These are phyloP conservation scores for Cornus florida DNA, from an alignment of 148 eudicot species.

Conservation along the genomic window DNA sequence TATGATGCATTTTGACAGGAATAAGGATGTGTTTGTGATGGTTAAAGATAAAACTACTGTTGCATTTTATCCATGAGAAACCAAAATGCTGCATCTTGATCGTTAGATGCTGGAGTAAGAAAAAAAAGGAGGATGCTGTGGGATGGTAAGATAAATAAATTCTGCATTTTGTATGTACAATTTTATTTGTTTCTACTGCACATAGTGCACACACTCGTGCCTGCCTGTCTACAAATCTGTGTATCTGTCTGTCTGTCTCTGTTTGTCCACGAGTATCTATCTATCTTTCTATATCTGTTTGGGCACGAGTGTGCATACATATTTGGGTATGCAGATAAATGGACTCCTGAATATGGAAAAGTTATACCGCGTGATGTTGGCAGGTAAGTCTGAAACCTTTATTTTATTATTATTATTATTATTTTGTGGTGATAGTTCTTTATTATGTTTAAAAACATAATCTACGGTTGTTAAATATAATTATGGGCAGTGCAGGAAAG, in stretches of 20 bases:
- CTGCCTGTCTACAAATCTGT: neutral
- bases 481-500: neutral
- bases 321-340: neutral
- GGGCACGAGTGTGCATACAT: neutral
- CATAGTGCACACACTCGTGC: neutral
- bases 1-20: no score
- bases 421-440: neutral
- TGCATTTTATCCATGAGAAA: neutral
- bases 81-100: neutral
- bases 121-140: neutral
- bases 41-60: neutral
- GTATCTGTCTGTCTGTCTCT: neutral
- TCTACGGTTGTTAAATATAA: neutral
- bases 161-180: neutral
- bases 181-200: no score
- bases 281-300: neutral
- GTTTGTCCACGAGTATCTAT: neutral
- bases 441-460: neutral
- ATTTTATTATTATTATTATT: no score
- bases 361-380: neutral
- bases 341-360: neutral
- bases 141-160: neutral
- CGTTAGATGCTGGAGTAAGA: neutral
- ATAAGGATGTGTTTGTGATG: no score
- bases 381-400: neutral